These are phyloP conservation scores for Chalciporus pseudorubinellus DNA, from an alignment of 768 basidiomycete genomes.

Conservation along the genomic window DNA sequence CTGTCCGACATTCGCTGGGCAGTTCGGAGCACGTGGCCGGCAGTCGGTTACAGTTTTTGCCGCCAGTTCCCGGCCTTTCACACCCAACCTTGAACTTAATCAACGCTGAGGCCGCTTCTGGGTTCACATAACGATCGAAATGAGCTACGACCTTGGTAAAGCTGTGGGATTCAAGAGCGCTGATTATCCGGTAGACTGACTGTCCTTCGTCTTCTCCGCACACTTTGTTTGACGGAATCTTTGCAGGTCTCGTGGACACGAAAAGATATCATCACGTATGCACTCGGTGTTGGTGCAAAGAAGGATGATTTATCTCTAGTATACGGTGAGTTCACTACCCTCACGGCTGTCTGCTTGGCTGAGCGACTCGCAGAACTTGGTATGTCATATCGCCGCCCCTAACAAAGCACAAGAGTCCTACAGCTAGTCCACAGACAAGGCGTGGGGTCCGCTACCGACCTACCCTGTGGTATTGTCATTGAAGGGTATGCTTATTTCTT, in stretches of 20 bases:
- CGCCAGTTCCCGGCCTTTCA: not conserved
- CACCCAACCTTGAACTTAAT: no score
- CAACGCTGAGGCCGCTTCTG: no score
- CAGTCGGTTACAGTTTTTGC: not conserved
- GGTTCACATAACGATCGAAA: conserved; percentile 20
- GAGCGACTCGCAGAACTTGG: conserved; percentile 45
- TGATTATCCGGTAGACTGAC: conserved; percentile 52
- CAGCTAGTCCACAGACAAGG: conserved; percentile 43
- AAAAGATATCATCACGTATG: conserved; percentile 77
- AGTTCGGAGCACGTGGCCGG: conserved; percentile 2
- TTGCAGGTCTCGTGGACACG: conserved; percentile 78
- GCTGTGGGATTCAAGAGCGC: conserved; percentile 58
- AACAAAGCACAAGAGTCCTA: not conserved
- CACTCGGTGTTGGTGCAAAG: conserved; percentile 80
- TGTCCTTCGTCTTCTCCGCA: conserved; percentile 1
- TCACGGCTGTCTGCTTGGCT: not conserved
- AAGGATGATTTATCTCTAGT: conserved; percentile 64
- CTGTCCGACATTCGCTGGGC: no score
- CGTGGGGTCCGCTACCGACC: conserved; percentile 78
- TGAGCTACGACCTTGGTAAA: conserved; percentile 60
- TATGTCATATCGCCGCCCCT: conserved; percentile 20
- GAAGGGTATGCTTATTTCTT: conserved; percentile 46
- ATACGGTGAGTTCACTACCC: conserved; percentile 52
- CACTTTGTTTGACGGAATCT: not conserved
- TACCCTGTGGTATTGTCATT: conserved; percentile 78